Percentiles rank a stretch among this genome's conserved stretches.
Conservation (phyloP, 176 grass and related monocot species). For the Aegilops bicornis region DNA sequence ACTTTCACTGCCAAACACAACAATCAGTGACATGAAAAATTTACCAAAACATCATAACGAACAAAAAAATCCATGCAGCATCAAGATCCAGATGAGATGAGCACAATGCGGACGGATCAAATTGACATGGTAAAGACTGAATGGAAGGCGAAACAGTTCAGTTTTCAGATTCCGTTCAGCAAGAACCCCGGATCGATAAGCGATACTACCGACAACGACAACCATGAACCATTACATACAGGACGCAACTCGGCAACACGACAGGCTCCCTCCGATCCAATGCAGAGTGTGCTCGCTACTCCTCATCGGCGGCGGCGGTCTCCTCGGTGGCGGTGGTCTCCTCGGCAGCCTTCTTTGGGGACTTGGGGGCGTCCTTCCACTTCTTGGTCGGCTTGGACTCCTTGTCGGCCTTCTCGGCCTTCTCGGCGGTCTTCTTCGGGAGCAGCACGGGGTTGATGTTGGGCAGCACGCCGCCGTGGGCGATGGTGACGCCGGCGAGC, state of each 20-base stretch:
- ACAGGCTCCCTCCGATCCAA: not conserved
- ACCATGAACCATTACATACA: not conserved
- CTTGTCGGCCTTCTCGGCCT: not conserved
- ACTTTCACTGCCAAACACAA: not conserved
- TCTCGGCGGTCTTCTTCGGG: not conserved
- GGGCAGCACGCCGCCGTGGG: not conserved
- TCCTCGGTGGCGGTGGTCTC: no score
- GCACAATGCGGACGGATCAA: no score
- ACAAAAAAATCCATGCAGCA: not conserved
- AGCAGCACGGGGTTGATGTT: not conserved
- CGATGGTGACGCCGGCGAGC: not conserved
- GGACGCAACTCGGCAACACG: not conserved
- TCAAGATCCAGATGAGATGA: not conserved
- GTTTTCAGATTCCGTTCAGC: not conserved
- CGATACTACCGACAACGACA: not conserved
- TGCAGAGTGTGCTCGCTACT: not conserved
- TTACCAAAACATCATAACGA: not conserved
- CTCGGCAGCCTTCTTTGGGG: not conserved
- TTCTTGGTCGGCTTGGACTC: not conserved
- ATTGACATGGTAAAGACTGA: not conserved
- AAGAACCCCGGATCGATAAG: not conserved
- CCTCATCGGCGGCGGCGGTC: not conserved
- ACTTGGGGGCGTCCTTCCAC: not conserved
- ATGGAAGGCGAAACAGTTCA: not conserved
- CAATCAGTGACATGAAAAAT: no score